Percentiles rank a stretch among this genome's conserved stretches.
phyloP scores from a whole-genome alignment of 2,329 filamentous ascomycete genomes.

The Apiospora aurea region DNA sequence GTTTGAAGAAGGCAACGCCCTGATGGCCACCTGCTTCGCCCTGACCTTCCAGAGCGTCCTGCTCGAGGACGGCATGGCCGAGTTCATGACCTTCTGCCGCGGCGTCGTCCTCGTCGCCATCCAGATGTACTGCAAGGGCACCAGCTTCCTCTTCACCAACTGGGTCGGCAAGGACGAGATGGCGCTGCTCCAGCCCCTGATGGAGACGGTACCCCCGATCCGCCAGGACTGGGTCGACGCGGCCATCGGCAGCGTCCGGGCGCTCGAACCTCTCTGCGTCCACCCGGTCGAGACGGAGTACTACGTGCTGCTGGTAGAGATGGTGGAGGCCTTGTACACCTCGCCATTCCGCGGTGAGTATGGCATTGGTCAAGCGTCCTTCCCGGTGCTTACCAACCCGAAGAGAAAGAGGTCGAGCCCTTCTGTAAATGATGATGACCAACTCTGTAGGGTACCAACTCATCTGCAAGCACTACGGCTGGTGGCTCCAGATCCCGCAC shows the following conservation, averaged over 20 bases:
- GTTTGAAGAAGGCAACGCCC: slow-evolving; percentile 63
- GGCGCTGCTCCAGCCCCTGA: slow-evolving; percentile 51
- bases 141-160: slow-evolving; percentile 58
- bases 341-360: slow-evolving; percentile 60
- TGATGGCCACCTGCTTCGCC: slow-evolving; percentile 65
- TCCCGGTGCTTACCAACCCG: too few relatives aligned
- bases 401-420: neutral
- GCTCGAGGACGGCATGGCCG: slow-evolving; percentile 64
- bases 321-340: slow-evolving; percentile 58
- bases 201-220: slow-evolving; percentile 55
- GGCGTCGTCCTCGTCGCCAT: slow-evolving; percentile 62
- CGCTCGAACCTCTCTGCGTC: slow-evolving; percentile 52
- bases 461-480: slow-evolving; percentile 58
- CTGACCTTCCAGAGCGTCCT: slow-evolving; percentile 65
- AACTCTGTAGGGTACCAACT: slow-evolving; percentile 53
- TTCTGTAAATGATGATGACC: neutral
- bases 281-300: slow-evolving; percentile 55
- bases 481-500: slow-evolving; percentile 66
- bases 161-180: slow-evolving; percentile 51
- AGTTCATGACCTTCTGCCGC: slow-evolving; percentile 67
- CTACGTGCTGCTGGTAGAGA: slow-evolving; percentile 51
- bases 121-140: slow-evolving; percentile 59
- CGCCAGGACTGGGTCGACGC: slow-evolving; percentile 52
- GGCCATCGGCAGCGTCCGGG: slow-evolving; percentile 53
- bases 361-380: neutral